A percentile compares a stretch with the other conserved stretches of the same genome.
These are phyloP conservation scores for Mucuna pruriens DNA, from an alignment of 306 rosid species.

Conservation along the genomic window DNA sequence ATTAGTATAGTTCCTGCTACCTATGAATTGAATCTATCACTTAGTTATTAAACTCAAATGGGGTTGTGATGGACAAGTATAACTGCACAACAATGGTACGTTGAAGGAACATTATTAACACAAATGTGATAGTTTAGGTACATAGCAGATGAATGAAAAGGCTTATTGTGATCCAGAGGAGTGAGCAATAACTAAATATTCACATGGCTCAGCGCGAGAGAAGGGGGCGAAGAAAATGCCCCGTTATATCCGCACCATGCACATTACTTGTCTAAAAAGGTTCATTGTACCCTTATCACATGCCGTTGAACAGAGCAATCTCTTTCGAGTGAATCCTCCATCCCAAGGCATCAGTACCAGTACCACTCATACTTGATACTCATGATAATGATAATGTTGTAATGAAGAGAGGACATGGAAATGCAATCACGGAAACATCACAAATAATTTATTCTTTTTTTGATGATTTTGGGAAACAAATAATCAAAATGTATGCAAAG, in stretches of 20 bases:
- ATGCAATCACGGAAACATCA: constrained; percentile 51
- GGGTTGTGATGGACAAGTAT: background rate
- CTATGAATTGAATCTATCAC: background rate
- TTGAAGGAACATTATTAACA: background rate
- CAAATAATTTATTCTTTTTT: constrained; percentile 28
- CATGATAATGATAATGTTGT: constrained; percentile 37
- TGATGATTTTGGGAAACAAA: background rate
- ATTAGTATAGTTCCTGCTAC: background rate
- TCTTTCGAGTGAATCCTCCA: constrained; percentile 28
- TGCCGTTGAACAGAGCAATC: constrained; percentile 38
- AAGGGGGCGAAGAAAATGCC: constrained; percentile 36
- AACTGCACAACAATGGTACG: background rate
- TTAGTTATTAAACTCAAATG: background rate
- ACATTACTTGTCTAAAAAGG: constrained; percentile 44
- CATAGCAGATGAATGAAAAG: background rate
- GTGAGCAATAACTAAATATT: background rate
- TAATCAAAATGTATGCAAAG: background rate
- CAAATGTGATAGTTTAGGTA: background rate
- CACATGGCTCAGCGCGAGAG: constrained; percentile 31
- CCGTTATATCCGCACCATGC: constrained; percentile 57
- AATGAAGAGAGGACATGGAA: constrained; percentile 44
- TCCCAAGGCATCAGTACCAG: constrained; percentile 37
- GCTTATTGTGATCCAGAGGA: constrained; percentile 3
- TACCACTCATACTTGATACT: constrained; percentile 34
- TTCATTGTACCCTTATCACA: constrained; percentile 39